These are phyloP conservation scores for Daldinia eschscholtzii DNA, from an alignment of 2,329 filamentous ascomycete genomes.

Conservation along the genomic window DNA sequence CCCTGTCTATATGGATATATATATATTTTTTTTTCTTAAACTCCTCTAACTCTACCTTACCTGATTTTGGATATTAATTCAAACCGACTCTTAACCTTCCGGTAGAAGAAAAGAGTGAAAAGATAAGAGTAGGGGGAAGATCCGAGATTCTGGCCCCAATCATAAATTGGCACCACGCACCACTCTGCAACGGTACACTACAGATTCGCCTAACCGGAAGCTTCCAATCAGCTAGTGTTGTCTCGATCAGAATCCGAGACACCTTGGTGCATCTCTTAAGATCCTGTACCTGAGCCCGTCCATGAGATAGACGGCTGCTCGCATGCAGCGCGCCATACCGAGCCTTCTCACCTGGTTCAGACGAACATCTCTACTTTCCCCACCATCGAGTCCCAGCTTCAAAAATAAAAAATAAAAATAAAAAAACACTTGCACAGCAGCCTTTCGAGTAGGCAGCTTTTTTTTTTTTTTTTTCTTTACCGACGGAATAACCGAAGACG, in stretches of 20 bases:
- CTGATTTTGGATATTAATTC: slow-evolving; percentile 17
- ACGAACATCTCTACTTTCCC: slow-evolving; percentile 37
- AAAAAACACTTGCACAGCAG: slow-evolving; percentile 29
- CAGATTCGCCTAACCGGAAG: slow-evolving; percentile 43
- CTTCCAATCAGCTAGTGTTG: slow-evolving; percentile 46
- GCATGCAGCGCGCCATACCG: slow-evolving; percentile 31
- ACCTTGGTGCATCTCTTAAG: slow-evolving; percentile 43
- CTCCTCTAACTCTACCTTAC: slow-evolving; percentile 2
- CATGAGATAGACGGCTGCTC: slow-evolving; percentile 28
- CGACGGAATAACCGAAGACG: slow-evolving; percentile 23
- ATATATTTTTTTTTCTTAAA: background rate
- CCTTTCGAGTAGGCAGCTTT: slow-evolving; percentile 15
- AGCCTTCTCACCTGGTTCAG: slow-evolving; percentile 37
- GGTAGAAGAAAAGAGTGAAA: slow-evolving; percentile 5
- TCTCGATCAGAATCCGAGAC: slow-evolving; percentile 47
- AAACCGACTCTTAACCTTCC: slow-evolving; percentile 16
- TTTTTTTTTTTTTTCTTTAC: too few relatives aligned
- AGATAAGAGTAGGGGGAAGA: slow-evolving; percentile 15
- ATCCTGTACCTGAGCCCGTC: slow-evolving; percentile 42
- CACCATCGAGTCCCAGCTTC: slow-evolving; percentile 39
- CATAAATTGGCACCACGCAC: slow-evolving; percentile 32
- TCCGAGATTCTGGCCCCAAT: slow-evolving; percentile 29
- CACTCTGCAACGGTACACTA: slow-evolving; percentile 44
- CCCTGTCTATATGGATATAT: slow-evolving; percentile 7
- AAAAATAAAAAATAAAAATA: slow-evolving; percentile 28